Evolutionary conservation across 345 rosid genomes (phyloP), one percentile per base, ranked within the genome.

Genomic region (Syzygium oleosum): DNA sequence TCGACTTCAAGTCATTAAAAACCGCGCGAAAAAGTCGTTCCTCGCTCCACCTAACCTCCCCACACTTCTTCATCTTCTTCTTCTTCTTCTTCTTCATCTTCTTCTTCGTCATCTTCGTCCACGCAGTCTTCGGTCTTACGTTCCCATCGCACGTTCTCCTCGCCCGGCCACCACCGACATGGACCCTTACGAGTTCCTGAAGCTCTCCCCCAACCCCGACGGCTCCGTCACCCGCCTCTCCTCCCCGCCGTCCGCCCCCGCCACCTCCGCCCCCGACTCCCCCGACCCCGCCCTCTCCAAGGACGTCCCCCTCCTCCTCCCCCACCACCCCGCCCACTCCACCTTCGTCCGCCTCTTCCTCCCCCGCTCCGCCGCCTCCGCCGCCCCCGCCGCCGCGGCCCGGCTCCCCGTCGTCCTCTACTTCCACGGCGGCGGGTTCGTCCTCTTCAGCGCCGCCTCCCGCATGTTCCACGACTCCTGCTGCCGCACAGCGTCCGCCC

Each of bases 391-490:
- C 46, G 2, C 68, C 58, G 15, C n/a, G n/a, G n/a, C n/a, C 34
- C 93, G 94, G 59, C 93, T 97, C n/a, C 97, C 98, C 0, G 86
- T 96, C 88, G 43, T 97, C 25, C 53, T 97, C 11, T 91, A 93
- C 91, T 94, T 91, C 89, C 98, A 95, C 63, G 99, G 98, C 25
- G 98, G 99, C 4, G 98, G 97, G 6, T 95, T 94, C 85, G 61
- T 96, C 86, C 38, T 94, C 87, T 93, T 46, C 92, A 90, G 94
- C 73, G 94, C 92, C 13, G 88, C 93, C 5, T 84, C 97, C 3
- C 56, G 83, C 34, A 88, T 91, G 27, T 95, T 91, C 80, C 98
- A 97, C 52, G 91, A 94, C 46, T 91, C 94, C 0, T 94, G 97
- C 91, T 65, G 51, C 58, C 87, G 63, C 86, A 89, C 91, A 94